A percentile compares a stretch with the other conserved stretches of the same genome.
phyloP scores from a whole-genome alignment of 1,139 yeast species.

The Scheffersomyces insectosa region DNA sequence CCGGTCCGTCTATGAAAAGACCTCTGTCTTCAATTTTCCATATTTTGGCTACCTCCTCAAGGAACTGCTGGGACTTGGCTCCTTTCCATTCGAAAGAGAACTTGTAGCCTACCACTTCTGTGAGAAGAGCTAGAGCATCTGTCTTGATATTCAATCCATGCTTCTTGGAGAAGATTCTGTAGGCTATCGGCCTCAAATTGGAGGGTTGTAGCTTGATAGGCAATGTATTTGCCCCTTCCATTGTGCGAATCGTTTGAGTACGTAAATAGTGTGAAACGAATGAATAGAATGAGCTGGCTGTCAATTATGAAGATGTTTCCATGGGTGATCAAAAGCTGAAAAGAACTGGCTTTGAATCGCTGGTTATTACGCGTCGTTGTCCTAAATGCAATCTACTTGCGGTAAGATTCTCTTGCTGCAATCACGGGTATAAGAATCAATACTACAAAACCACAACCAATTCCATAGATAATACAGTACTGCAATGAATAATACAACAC shows the following conservation, averaged over 20 bases:
- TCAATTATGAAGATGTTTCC: too few relatives aligned
- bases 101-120: conserved; percentile 68
- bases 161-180: conserved; percentile 84
- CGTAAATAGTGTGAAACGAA: background rate
- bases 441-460: too few relatives aligned
- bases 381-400: too few relatives aligned
- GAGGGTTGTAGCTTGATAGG: conserved; percentile 80
- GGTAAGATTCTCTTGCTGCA: too few relatives aligned
- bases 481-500: too few relatives aligned
- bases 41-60: conserved; percentile 75
- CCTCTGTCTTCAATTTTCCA: conserved; percentile 95
- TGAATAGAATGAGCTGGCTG: background rate
- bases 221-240: conserved; percentile 24
- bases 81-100: conserved; percentile 91
- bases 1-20: conserved; percentile 74
- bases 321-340: too few relatives aligned
- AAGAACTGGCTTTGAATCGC: too few relatives aligned
- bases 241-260: too few relatives aligned
- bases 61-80: conserved; percentile 59
- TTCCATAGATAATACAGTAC: too few relatives aligned
- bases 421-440: too few relatives aligned
- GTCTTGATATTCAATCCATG: conserved; percentile 90
- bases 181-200: conserved; percentile 86
- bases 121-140: conserved; percentile 72
- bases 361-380: too few relatives aligned